Evolutionary conservation across 2,329 filamentous ascomycete species (phyloP).

Genomic region (Corniculantispora saksenae): DNA sequence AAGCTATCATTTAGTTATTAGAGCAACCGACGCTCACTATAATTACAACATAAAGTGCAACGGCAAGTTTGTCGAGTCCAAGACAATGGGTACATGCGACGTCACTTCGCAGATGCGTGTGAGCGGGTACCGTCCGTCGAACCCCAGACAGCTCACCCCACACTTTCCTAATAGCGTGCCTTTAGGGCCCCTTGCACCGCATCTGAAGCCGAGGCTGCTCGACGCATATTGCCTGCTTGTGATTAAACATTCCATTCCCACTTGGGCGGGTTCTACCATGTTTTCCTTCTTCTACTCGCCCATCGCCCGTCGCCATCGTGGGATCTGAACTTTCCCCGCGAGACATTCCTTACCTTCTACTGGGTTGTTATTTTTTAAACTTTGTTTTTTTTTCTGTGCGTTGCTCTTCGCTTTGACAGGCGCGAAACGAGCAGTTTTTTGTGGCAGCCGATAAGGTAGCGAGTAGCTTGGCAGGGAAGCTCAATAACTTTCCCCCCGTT

Average conservation of each 20-base stretch:
- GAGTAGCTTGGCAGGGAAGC: background rate
- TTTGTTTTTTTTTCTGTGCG: background rate
- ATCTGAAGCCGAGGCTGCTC: slow-evolving; percentile 16
- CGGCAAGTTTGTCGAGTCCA: background rate
- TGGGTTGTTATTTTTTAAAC: background rate
- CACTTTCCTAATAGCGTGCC: background rate
- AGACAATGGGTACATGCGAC: background rate
- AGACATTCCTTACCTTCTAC: background rate
- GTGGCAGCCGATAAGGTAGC: no score
- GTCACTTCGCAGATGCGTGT: slow-evolving; percentile 19
- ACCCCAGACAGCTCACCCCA: slow-evolving; percentile 22
- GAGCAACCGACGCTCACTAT: no score
- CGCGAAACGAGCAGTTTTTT: no score
- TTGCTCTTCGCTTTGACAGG: background rate
- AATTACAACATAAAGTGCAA: background rate
- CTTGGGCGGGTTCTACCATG: background rate
- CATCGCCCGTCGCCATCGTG: background rate
- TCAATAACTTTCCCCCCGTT: background rate
- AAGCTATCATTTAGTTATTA: no score
- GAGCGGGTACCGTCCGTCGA: slow-evolving; percentile 7
- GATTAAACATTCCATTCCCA: slow-evolving; percentile 14
- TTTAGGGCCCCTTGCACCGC: background rate
- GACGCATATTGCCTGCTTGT: background rate
- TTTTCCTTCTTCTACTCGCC: background rate
- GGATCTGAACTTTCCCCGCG: background rate